These are phyloP conservation scores for Akanthomyces lecanii DNA, from an alignment of 2,329 filamentous ascomycete species.

Conservation along the genomic window DNA sequence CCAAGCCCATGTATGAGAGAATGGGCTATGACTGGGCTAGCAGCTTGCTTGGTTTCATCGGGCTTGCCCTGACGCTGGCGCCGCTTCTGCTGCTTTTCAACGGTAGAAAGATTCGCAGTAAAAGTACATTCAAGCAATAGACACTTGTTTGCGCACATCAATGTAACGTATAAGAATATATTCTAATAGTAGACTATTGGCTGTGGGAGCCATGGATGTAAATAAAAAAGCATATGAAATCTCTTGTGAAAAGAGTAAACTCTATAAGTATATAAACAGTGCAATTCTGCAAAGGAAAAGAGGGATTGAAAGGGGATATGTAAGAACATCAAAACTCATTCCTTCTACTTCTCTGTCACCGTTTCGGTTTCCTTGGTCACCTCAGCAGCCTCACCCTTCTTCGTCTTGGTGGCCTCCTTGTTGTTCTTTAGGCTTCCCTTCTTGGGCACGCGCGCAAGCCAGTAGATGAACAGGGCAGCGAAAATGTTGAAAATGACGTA, in stretches of 20 bases:
- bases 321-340: neutral
- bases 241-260: neutral
- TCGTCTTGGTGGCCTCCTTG: neutral
- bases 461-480: constrained; percentile 54
- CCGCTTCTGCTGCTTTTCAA: constrained; percentile 12
- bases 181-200: neutral
- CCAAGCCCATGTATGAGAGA: constrained; percentile 18
- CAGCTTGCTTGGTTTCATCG: constrained; percentile 17
- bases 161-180: neutral
- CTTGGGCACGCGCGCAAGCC: constrained; percentile 47
- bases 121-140: constrained; percentile 12
- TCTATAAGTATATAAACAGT: constrained; percentile 7
- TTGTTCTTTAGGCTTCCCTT: constrained; percentile 29
- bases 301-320: neutral
- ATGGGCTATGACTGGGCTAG: constrained; percentile 18
- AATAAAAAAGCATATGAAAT: neutral
- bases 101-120: constrained; percentile 14
- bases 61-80: constrained; percentile 14
- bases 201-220: neutral
- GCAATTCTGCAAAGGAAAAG: neutral
- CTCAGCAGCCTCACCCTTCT: neutral
- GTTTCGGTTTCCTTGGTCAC: neutral
- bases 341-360: neutral
- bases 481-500: constrained; percentile 57
- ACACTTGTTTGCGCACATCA: neutral